A percentile compares a stretch with the other conserved stretches of the same genome.
Conservation (phyloP, 2,329 filamentous ascomycete genomes). For the Chrysoporthe deuterocubensis region DNA sequence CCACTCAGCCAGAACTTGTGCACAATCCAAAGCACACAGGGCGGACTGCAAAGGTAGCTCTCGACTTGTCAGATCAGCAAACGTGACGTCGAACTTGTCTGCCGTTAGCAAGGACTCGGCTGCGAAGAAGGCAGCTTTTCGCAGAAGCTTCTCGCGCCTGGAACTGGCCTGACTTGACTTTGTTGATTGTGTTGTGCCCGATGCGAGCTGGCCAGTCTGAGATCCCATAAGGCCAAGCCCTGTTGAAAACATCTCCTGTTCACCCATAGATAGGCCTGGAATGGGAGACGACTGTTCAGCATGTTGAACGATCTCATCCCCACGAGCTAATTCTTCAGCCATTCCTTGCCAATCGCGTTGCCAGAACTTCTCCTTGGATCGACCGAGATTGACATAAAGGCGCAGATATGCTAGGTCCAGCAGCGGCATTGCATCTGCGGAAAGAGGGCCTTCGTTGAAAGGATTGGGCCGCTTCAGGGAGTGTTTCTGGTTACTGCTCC, state of each 20-base stretch:
- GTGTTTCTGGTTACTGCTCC: conserved; percentile 85
- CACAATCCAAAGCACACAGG: conserved; percentile 91
- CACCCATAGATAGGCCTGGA: conserved; percentile 3
- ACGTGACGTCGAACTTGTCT: conserved; percentile 82
- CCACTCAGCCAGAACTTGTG: conserved; percentile 94
- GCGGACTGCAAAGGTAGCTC: conserved; percentile 89
- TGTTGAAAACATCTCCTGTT: conserved; percentile 47
- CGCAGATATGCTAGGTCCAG: conserved; percentile 91
- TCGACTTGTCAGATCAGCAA: conserved; percentile 80
- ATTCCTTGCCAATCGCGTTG: conserved; percentile 91
- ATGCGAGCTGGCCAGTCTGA: conserved; percentile 55
- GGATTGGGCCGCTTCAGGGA: conserved; percentile 84
- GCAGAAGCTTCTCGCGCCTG: conserved; percentile 82
- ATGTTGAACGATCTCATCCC: conserved; percentile 75
- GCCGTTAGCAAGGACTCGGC: conserved; percentile 89
- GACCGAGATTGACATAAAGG: conserved; percentile 89
- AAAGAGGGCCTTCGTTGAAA: conserved; percentile 78
- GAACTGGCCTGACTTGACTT: conserved; percentile 55
- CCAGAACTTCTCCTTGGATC: conserved; percentile 93
- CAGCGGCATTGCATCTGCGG: conserved; percentile 87
- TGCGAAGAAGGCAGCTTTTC: conserved; percentile 94
- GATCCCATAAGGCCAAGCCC: conserved; percentile 56
- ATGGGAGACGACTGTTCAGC: conserved; percentile 60
- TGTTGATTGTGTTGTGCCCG: conserved; percentile 44
- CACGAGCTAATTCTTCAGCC: conserved; percentile 81